Conservation (phyloP, 2,329 filamentous ascomycete species). For the Claviceps fusiformis region DNA sequence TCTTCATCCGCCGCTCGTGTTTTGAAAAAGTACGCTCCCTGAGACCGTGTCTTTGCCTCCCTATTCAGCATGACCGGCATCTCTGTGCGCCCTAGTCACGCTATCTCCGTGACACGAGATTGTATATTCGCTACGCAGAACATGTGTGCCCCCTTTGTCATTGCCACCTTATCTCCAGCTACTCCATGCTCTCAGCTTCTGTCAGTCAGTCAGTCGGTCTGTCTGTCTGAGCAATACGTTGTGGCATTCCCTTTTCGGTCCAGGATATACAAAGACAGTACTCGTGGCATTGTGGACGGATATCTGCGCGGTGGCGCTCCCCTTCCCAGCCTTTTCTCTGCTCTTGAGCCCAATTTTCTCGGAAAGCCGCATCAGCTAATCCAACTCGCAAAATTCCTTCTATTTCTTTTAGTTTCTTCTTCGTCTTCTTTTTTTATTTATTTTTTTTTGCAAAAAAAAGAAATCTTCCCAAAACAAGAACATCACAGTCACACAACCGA, state of each 20-base stretch:
- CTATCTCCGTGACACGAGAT: background rate
- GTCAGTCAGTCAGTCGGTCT: too few species aligned
- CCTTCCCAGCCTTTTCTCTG: background rate
- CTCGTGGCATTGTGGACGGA: background rate
- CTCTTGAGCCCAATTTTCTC: background rate
- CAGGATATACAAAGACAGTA: background rate
- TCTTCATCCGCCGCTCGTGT: background rate
- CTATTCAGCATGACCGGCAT: slow-evolving; percentile 5
- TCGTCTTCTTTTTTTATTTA: too few species aligned
- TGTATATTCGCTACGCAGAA: background rate
- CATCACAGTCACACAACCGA: background rate
- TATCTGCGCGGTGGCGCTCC: background rate
- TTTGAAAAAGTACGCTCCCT: background rate
- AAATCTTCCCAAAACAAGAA: background rate
- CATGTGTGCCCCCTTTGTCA: background rate
- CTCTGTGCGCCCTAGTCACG: slow-evolving; percentile 2
- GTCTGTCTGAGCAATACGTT: too few species aligned
- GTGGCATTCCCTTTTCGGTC: background rate
- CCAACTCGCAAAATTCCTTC: background rate
- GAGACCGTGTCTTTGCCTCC: background rate
- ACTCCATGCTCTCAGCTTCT: background rate
- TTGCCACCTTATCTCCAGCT: background rate
- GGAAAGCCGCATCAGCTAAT: background rate
- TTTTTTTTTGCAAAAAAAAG: background rate
- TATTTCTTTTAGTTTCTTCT: too few species aligned